A percentile compares a stretch with the other conserved stretches of the same genome.
Conservation (phyloP, 352 stramenopile species). For the Blastocystis sp. region DNA sequence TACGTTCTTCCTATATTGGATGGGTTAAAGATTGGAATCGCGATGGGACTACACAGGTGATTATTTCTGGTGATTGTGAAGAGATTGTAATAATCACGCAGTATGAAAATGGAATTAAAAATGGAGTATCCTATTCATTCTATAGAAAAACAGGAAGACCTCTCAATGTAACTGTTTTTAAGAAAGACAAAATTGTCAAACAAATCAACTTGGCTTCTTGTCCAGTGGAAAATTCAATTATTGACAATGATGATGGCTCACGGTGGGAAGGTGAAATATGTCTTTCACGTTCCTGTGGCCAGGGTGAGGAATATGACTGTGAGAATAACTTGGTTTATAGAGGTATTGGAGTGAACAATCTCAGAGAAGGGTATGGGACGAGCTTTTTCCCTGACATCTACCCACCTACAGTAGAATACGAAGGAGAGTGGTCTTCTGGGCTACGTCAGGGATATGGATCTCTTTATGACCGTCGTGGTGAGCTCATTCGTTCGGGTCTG, state of each 20-base stretch:
- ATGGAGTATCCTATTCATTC: background rate
- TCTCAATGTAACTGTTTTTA: background rate
- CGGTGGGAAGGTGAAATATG: background rate
- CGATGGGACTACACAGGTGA: background rate
- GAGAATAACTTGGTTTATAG: background rate
- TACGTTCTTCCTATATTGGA: background rate
- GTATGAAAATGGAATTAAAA: background rate
- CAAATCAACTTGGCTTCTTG: background rate
- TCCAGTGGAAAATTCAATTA: background rate
- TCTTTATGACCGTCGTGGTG: background rate
- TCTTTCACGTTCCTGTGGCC: background rate
- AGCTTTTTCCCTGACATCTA: background rate
- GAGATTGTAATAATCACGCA: background rate
- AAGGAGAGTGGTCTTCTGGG: background rate
- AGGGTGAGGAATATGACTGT: background rate
- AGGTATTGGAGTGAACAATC: slow-evolving; percentile 38
- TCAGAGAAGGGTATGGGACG: background rate
- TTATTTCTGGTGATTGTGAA: slow-evolving; percentile 26
- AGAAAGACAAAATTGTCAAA: background rate
- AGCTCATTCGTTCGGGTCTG: background rate
- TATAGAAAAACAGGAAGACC: background rate
- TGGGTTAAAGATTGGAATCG: background rate
- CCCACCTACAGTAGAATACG: background rate
- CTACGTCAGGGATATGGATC: background rate
- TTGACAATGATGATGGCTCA: background rate